Conservation (phyloP, 495 filamentous ascomycete genomes). For the Rhypophila decipiens region DNA sequence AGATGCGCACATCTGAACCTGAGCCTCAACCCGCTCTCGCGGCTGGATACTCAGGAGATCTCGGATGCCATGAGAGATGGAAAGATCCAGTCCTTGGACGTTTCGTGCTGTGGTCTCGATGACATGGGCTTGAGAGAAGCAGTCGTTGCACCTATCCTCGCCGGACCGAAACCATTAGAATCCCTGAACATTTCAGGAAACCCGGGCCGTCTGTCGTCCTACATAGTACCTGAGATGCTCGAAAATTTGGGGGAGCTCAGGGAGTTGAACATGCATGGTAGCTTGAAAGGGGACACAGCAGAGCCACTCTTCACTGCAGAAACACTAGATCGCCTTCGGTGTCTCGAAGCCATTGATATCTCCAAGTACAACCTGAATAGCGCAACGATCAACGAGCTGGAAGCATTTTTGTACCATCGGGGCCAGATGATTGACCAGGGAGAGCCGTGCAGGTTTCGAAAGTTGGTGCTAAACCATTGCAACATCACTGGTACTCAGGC, state of each 20-base stretch:
- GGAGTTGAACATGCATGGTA: constrained; percentile 69
- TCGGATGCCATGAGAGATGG: constrained; percentile 22
- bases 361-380: constrained; percentile 56
- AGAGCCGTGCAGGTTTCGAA: constrained; percentile 58
- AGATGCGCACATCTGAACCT: constrained; percentile 26
- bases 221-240: constrained; percentile 17
- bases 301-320: constrained; percentile 21
- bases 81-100: constrained; percentile 22
- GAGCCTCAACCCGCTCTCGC: constrained; percentile 16
- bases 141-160: constrained; percentile 41
- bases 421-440: constrained; percentile 55
- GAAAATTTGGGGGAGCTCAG: constrained; percentile 16
- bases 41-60: constrained; percentile 22
- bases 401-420: constrained; percentile 16
- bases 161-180: constrained; percentile 13
- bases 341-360: constrained; percentile 59
- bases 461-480: constrained; percentile 72
- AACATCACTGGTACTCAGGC: constrained; percentile 71
- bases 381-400: constrained; percentile 52
- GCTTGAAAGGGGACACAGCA: constrained; percentile 63
- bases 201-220: constrained; percentile 59
- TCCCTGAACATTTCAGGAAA: constrained; percentile 64
- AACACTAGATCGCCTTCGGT: constrained; percentile 11
- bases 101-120: constrained; percentile 23
- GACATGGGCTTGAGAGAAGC: constrained; percentile 18